A percentile compares a stretch with the other conserved stretches of the same genome.
Conservation (phyloP, 345 rosid genomes). For the Citrus trifoliata region DNA sequence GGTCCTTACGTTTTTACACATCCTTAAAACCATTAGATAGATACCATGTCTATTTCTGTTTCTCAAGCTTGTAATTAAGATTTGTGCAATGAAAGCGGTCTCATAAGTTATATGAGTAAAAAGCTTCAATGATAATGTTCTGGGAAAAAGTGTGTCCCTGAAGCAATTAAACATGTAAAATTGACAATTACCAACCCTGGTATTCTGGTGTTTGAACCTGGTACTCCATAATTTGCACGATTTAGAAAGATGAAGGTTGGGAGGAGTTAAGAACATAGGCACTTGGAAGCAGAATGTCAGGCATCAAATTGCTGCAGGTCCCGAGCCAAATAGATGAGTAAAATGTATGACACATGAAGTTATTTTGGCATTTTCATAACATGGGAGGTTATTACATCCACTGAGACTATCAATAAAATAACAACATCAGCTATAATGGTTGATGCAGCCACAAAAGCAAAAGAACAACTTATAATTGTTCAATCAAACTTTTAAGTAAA, state of each 20-base stretch:
- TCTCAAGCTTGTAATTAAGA: background rate
- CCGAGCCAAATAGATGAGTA: background rate
- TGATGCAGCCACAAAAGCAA: too few species aligned
- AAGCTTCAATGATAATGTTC: background rate
- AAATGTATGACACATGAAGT: too few species aligned
- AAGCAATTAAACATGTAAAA: conserved; percentile 7
- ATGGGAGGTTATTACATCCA: too few species aligned
- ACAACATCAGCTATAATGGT: too few species aligned
- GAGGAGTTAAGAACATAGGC: background rate
- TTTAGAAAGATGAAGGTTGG: background rate
- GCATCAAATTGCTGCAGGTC: conserved; percentile 1
- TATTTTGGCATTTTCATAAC: too few species aligned
- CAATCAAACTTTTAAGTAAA: too few species aligned
- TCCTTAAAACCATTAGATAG: too few species aligned
- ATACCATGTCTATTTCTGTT: background rate
- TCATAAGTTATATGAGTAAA: background rate
- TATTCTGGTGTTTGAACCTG: background rate
- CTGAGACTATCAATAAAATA: too few species aligned
- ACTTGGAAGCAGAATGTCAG: background rate
- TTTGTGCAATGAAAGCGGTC: background rate
- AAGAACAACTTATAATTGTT: too few species aligned
- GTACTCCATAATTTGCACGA: conserved; percentile 11
- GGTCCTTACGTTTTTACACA: background rate
- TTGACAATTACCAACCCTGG: conserved; percentile 16
- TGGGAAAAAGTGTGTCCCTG: background rate